These are phyloP conservation scores for Tricholoma terreum DNA, from an alignment of 768 basidiomycete species.

Conservation along the genomic window DNA sequence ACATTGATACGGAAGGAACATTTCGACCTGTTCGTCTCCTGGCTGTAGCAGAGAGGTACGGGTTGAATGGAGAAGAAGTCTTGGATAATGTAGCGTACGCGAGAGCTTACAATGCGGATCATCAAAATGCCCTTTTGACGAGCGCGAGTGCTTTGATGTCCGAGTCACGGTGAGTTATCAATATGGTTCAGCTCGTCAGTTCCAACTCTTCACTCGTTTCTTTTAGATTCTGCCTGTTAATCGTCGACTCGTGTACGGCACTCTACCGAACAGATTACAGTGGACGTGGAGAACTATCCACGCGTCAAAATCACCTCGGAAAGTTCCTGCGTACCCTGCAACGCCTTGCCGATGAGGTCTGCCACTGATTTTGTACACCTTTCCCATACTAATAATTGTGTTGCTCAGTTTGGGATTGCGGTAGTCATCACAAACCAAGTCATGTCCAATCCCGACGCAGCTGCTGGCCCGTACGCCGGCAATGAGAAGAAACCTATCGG, in stretches of 20 bases:
- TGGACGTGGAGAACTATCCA: slow-evolving; percentile 92
- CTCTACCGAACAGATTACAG: slow-evolving; percentile 95
- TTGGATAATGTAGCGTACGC: slow-evolving; percentile 98
- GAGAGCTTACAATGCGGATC: slow-evolving; percentile 97
- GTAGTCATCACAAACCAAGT: slow-evolving; percentile 98
- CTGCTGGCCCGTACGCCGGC: slow-evolving; percentile 80
- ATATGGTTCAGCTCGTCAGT: not conserved
- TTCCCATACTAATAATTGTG: slow-evolving; percentile 12
- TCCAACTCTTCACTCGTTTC: slow-evolving; percentile 5
- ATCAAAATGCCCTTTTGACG: slow-evolving; percentile 86
- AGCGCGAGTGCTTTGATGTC: slow-evolving; percentile 98
- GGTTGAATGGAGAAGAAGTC: slow-evolving; percentile 97
- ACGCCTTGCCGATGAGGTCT: slow-evolving; percentile 93
- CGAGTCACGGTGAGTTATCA: slow-evolving; percentile 78
- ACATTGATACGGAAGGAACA: slow-evolving; percentile 98
- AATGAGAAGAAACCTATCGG: slow-evolving; percentile 99
- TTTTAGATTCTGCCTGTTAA: slow-evolving; percentile 86
- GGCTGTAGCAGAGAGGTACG: slow-evolving; percentile 92
- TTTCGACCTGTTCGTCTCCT: slow-evolving; percentile 95
- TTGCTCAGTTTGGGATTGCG: slow-evolving; percentile 86
- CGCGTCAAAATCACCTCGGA: slow-evolving; percentile 92
- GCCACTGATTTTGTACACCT: slow-evolving; percentile 4
- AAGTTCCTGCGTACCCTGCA: slow-evolving; percentile 93
- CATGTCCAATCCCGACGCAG: slow-evolving; percentile 97
- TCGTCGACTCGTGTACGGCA: slow-evolving; percentile 95